A percentile compares a stretch with the other conserved stretches of the same genome.
Conservation (phyloP, 768 basidiomycete genomes). For the Leccinum truebloodii region DNA sequence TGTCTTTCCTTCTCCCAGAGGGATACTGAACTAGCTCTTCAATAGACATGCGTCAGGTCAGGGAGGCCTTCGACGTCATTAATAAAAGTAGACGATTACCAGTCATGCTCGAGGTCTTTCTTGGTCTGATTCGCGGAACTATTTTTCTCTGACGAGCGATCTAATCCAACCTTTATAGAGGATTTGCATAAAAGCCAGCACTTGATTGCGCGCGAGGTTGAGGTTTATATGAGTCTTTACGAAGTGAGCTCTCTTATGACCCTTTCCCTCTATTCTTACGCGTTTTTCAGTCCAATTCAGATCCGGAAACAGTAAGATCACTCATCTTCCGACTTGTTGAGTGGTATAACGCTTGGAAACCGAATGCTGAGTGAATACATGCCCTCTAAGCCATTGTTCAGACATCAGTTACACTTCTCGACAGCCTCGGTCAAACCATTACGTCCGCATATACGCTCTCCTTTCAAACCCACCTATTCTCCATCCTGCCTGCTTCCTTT, state of each 20-base stretch:
- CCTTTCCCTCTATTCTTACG: conserved; percentile 2
- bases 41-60: conserved; percentile 50
- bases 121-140: conserved; percentile 47
- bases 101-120: conserved; percentile 66
- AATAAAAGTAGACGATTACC: conserved; percentile 61
- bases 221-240: conserved; percentile 56
- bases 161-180: conserved; percentile 41
- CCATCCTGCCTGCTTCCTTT: conserved; percentile 68
- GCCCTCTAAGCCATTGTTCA: not conserved
- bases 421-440: conserved; percentile 62
- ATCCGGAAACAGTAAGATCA: conserved; percentile 49
- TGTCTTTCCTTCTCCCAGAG: conserved; percentile 1
- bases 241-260: conserved; percentile 44
- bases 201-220: conserved; percentile 62
- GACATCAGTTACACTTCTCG: conserved; percentile 11
- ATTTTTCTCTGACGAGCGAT: not conserved
- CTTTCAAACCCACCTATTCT: conserved; percentile 77
- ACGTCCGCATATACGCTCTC: conserved; percentile 60
- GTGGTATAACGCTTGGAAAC: conserved; percentile 80
- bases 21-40: conserved; percentile 2
- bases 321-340: conserved; percentile 62
- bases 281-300: conserved; percentile 41
- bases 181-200: conserved; percentile 59
- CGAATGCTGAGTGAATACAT: conserved; percentile 56
- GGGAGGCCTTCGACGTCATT: conserved; percentile 58